Evolutionary conservation across 2,329 filamentous ascomycete genomes (phyloP), one percentile per base, ranked within the genome.

Genomic region (Penicillium sp.): DNA sequence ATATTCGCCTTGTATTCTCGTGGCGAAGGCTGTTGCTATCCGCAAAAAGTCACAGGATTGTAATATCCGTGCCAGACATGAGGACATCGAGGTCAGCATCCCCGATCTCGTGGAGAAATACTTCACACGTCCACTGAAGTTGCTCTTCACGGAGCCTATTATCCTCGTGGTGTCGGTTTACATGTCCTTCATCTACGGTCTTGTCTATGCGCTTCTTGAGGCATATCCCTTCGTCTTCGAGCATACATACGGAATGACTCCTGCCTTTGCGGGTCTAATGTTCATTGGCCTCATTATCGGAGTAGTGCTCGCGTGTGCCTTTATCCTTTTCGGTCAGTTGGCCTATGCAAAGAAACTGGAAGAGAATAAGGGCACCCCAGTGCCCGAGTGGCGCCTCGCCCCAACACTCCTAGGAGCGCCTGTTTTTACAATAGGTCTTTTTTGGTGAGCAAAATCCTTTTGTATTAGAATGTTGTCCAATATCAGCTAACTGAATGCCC

Each of bases 11-110:
- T 72, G 79, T 0, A 73, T 84, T 4, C 73, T 84, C 0, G 75
- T 82, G 16, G 61, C 69, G 25, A 84, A 84, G 63, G 82, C 82
- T 0, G 67, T 72, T 2, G 72, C 77, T 38, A 64, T 84, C 1
- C 73, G 82, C 23, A 72, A 77, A 12, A 60, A 76, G 18, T 83
- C 80, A 0, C 72, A 74, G 50, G 83, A 83, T 53, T 82, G 79
- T 80, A 80, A 78, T 1, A 82, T 84, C 42, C 80, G 83, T 60
- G 79, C 81, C 4, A 80, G 76, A 56, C 71, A 73, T 42, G 79
- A 80, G 58, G 75, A 79, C 63, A 72, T 80, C 35, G 78, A 80
- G 57, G 65, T 81, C 27, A 73, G 78, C 48, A 70, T 80, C 39
- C 65, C 65, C 7, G 73, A 77, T 53, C 58, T 81, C 18, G 58